A percentile compares a stretch with the other conserved stretches of the same genome.
Conservation (phyloP, 495 filamentous ascomycete genomes). For the Poronia punctata region DNA sequence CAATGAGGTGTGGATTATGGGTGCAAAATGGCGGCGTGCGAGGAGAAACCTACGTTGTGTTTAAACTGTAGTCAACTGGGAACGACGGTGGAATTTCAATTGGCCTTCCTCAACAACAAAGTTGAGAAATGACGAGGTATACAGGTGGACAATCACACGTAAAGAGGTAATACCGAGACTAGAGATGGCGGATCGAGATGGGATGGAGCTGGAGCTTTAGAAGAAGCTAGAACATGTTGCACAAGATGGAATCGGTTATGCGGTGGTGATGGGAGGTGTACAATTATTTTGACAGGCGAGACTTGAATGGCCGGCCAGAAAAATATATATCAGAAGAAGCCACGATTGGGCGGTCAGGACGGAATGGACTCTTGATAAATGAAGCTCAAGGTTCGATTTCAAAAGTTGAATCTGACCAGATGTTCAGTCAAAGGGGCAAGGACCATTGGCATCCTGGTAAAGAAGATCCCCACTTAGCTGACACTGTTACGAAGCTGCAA, state of each 20-base stretch:
- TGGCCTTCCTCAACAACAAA: slow-evolving; percentile 13
- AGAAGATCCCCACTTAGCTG: too few relatives aligned
- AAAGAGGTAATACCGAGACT: slow-evolving; percentile 23
- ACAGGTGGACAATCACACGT: slow-evolving; percentile 22
- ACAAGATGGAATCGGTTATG: slow-evolving; percentile 11
- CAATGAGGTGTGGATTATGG: too few relatives aligned
- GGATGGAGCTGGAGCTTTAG: slow-evolving; percentile 10
- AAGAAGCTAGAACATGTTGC: slow-evolving; percentile 28
- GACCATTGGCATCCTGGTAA: too few relatives aligned
- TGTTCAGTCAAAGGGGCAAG: too few relatives aligned
- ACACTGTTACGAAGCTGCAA: too few relatives aligned
- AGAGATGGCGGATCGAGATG: slow-evolving; percentile 13
- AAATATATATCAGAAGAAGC: too few relatives aligned
- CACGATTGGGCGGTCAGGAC: too few relatives aligned
- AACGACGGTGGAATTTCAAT: slow-evolving; percentile 6
- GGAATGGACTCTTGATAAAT: too few relatives aligned
- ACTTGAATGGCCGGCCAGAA: too few relatives aligned
- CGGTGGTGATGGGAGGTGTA: neutral
- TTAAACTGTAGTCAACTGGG: neutral
- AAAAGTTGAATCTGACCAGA: slow-evolving; percentile 3
- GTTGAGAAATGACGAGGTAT: slow-evolving; percentile 10
- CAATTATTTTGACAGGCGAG: neutral
- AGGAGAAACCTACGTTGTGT: slow-evolving; percentile 1
- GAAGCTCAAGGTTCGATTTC: too few relatives aligned
- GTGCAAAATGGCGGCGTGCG: too few relatives aligned